A percentile compares a stretch with the other conserved stretches of the same genome.
Conservation (phyloP, 805 yeast genomes). For the Sporopachydermia quercuum region DNA sequence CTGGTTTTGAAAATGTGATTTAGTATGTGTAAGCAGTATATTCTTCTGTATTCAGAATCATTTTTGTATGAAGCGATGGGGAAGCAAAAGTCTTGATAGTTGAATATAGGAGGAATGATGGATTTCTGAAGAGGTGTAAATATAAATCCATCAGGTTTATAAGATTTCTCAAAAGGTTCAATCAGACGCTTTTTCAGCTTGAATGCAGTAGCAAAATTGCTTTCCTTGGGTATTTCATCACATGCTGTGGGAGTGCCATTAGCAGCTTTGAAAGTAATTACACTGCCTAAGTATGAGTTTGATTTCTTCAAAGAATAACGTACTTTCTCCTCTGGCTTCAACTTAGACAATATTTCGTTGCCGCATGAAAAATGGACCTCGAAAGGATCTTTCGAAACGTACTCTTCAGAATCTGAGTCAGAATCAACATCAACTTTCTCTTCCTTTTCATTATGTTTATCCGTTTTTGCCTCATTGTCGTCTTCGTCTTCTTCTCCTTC, state of each 20-base stretch:
- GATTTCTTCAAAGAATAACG: background rate
- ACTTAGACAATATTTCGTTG: slow-evolving; percentile 16
- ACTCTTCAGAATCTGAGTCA: slow-evolving; percentile 15
- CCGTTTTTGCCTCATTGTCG: slow-evolving; percentile 18
- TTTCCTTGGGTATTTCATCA: background rate
- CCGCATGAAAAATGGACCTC: slow-evolving; percentile 52
- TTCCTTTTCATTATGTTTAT: slow-evolving; percentile 15
- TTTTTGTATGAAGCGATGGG: slow-evolving; percentile 40
- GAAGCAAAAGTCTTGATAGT: slow-evolving; percentile 55
- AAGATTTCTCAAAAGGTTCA: slow-evolving; percentile 17
- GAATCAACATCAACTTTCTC: slow-evolving; percentile 10
- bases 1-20: slow-evolving; percentile 82
- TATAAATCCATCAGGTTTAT: slow-evolving; percentile 11
- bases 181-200: slow-evolving; percentile 29
- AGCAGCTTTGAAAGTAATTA: slow-evolving; percentile 6
- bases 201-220: slow-evolving; percentile 18
- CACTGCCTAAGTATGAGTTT: slow-evolving; percentile 4
- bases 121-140: slow-evolving; percentile 32
- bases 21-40: slow-evolving; percentile 55
- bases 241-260: slow-evolving; percentile 8
- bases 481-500: slow-evolving; percentile 12
- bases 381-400: slow-evolving; percentile 46
- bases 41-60: slow-evolving; percentile 36
- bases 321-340: slow-evolving; percentile 5
- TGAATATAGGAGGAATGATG: slow-evolving; percentile 49